Base-by-base conservation (phyloP, 805 yeast species). In the Teunomyces pallodes region DNA sequence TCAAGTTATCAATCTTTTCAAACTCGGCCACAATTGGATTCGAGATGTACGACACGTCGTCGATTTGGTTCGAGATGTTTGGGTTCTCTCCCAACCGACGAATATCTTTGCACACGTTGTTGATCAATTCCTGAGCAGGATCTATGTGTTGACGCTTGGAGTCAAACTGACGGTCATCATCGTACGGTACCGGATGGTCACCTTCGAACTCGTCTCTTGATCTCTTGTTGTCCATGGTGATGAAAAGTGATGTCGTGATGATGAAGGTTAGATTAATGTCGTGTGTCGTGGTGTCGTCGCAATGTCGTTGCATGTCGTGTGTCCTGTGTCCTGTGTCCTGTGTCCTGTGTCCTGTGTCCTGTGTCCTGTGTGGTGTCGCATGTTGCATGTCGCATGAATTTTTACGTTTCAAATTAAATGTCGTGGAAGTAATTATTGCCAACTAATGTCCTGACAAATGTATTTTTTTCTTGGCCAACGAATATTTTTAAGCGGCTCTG, bases 11-110 rank as follows among this genome's bases (percentile, higher is more conserved):
- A 47, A 84, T 84, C 52, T 74, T 77, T 54, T 80, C 87, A 58
- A 83, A 80, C 56, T 83, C 87, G 31, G 80, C 80, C 36, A 79
- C 80, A 36, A 86, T 82, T 1, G 88, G 87, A 46, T 77, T 80
- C 32, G 86, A 76, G 56, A 87, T 82, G 58, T 81, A 82, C 48
- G 87, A 84, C 40, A 87, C 76, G 64, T 76, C 79, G 54, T 75
- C 71, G 46, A 75, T 62, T 50, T 72, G 76, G 49, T 60, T 66
- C 32, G 57, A 57, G 33, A 72, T 54, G 57, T 72, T 70, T 42
- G 70, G 57, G 55, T 70, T 71, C 54, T 74, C 77, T 12, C 77
- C 79, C 36, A 74, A 61, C 30, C 76, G 57, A 46, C 77, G 57
- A 42, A 74, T 71, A 51, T 74, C 79, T 47, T 74, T 74, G 53